These are phyloP conservation scores for Gamarada debralockiae DNA, from an alignment of 495 filamentous ascomycete genomes.

Conservation along the genomic window DNA sequence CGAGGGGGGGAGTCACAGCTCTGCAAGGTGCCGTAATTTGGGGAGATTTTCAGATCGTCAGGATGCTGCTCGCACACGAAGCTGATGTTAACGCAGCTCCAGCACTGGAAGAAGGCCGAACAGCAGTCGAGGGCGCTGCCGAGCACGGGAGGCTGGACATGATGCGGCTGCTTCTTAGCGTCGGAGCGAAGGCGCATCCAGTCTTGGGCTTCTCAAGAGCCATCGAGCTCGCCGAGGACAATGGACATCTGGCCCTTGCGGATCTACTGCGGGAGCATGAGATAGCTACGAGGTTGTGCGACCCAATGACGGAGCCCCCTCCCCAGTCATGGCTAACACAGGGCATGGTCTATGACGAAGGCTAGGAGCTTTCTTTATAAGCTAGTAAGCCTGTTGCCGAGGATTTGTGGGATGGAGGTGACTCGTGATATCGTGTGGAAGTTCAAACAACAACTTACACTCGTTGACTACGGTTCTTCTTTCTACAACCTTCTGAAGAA, in stretches of 20 bases:
- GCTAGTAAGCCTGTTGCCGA: not conserved
- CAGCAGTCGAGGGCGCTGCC: slow-evolving; percentile 2
- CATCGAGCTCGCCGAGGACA: not conserved
- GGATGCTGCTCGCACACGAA: slow-evolving; percentile 9
- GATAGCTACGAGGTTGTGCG: not conserved
- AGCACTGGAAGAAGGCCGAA: not conserved
- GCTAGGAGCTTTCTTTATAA: not conserved
- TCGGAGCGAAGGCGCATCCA: not conserved
- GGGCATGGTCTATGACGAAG: not conserved
- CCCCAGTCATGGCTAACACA: not conserved
- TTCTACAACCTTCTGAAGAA: not conserved
- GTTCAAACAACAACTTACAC: not conserved
- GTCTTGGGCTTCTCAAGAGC: not conserved
- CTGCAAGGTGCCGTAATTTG: slow-evolving; percentile 7
- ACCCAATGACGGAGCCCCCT: too few relatives aligned
- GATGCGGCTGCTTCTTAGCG: slow-evolving; percentile 15
- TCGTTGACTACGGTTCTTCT: not conserved
- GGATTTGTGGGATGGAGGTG: not conserved
- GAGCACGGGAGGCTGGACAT: slow-evolving; percentile 5
- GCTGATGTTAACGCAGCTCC: slow-evolving; percentile 14
- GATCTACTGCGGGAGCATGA: not conserved
- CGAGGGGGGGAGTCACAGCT: slow-evolving; percentile 18
- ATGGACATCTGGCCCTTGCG: not conserved
- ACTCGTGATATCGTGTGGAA: not conserved
- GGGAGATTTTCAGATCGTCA: slow-evolving; percentile 12